Evolutionary conservation across 2,329 filamentous ascomycete species (phyloP).

Genomic region (Botrytis elliptica): DNA sequence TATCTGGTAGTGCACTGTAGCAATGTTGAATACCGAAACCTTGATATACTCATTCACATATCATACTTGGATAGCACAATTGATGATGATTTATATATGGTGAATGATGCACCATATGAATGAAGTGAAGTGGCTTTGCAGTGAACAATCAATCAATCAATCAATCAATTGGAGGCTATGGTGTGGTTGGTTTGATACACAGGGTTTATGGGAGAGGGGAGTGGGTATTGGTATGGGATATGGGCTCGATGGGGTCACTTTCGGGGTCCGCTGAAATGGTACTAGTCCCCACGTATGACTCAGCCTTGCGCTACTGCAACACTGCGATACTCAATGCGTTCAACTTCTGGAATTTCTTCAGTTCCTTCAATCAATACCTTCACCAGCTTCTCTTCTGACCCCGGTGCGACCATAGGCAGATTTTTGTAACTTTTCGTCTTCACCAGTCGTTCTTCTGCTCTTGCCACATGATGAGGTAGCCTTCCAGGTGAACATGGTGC

Average conservation of each 20-base stretch:
- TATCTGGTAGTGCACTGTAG: not conserved
- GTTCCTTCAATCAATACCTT: not conserved
- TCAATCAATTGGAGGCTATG: conserved; percentile 2
- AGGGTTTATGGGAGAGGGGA: not conserved
- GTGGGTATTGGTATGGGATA: not conserved
- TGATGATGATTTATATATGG: not conserved
- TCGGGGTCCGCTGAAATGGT: not conserved
- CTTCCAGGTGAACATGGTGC: not conserved
- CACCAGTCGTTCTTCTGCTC: not conserved
- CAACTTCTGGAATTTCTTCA: too few relatives aligned
- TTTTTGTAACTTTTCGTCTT: not conserved
- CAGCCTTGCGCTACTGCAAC: not conserved
- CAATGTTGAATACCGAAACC: not conserved
- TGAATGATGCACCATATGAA: not conserved
- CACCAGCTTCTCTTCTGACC: not conserved
- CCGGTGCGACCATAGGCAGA: not conserved
- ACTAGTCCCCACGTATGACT: not conserved
- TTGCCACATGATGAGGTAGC: not conserved
- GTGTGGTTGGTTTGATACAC: not conserved
- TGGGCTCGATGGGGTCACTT: not conserved
- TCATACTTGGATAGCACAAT: not conserved
- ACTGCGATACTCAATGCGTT: not conserved
- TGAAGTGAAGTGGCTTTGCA: conserved; percentile 1
- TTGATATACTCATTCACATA: not conserved
- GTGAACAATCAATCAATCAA: not conserved